phyloP scores from a whole-genome alignment of 2,329 filamentous ascomycete genomes.

The Malbranchea zuffiana region DNA sequence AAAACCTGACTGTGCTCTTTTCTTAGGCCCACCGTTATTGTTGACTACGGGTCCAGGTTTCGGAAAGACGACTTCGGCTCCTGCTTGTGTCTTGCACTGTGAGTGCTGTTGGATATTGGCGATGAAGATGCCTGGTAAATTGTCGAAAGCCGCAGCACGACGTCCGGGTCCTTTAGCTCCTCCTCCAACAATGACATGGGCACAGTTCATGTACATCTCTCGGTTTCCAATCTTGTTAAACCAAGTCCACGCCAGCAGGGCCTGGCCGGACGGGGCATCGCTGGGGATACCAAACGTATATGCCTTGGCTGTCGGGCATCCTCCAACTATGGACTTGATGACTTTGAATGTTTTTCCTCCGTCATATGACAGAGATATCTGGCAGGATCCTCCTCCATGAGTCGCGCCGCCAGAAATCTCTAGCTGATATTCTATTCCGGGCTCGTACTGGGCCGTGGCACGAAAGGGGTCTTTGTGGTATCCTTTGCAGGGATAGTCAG shows the following conservation, averaged over 20 bases:
- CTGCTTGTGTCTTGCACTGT: slow-evolving; percentile 10
- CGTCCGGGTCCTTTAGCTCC: not conserved
- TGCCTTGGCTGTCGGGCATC: slow-evolving; percentile 41
- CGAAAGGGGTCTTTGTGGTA: slow-evolving; percentile 45
- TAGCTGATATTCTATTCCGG: slow-evolving; percentile 54
- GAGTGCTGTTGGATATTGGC: slow-evolving; percentile 10
- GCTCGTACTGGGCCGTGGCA: slow-evolving; percentile 49
- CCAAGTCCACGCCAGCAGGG: slow-evolving; percentile 66
- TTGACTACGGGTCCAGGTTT: slow-evolving; percentile 7
- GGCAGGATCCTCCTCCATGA: slow-evolving; percentile 65
- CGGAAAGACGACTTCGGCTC: slow-evolving; percentile 11
- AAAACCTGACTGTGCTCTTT: slow-evolving; percentile 3
- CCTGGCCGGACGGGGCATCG: slow-evolving; percentile 49
- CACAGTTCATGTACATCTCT: slow-evolving; percentile 66
- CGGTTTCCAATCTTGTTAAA: slow-evolving; percentile 53
- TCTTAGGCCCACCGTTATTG: no score
- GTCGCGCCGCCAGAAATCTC: slow-evolving; percentile 51
- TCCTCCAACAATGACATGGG: slow-evolving; percentile 51
- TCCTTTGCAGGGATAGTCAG: slow-evolving; percentile 69
- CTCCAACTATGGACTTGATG: slow-evolving; percentile 51
- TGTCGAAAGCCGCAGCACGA: slow-evolving; percentile 6
- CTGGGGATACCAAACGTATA: slow-evolving; percentile 59
- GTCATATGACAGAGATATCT: slow-evolving; percentile 65
- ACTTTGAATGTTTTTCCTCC: slow-evolving; percentile 59
- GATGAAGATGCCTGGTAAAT: slow-evolving; percentile 10